A percentile compares a stretch with the other conserved stretches of the same genome.
These are phyloP conservation scores for Boletus subparvulus DNA, from an alignment of 768 basidiomycete genomes.

Conservation along the genomic window DNA sequence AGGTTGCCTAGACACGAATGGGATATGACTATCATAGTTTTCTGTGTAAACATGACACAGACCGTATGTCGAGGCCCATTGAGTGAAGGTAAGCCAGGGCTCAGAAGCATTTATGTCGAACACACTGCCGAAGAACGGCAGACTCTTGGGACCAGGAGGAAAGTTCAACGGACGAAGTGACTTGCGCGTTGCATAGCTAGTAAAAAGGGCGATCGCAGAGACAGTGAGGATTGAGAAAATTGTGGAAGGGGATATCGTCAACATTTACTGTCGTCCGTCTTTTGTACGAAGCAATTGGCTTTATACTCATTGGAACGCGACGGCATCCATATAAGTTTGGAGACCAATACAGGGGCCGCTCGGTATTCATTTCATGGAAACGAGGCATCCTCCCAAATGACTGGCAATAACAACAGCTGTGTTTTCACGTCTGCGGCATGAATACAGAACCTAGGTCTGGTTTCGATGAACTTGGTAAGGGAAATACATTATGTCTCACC, in stretches of 20 bases:
- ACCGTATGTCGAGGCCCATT: slow-evolving; percentile 31
- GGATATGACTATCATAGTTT: not conserved
- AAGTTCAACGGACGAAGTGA: not conserved
- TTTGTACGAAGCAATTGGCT: not conserved
- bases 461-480: not conserved
- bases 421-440: not conserved
- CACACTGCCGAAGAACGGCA: slow-evolving; percentile 31
- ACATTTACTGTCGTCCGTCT: not conserved
- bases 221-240: slow-evolving; percentile 6
- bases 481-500: not conserved
- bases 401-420: not conserved
- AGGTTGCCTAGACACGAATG: slow-evolving; percentile 28
- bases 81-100: slow-evolving; percentile 37
- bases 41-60: not conserved
- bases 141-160: slow-evolving; percentile 34
- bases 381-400: not conserved
- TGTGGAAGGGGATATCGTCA: slow-evolving; percentile 2
- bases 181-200: slow-evolving; percentile 13
- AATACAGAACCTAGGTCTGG: not conserved
- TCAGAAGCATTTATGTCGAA: slow-evolving; percentile 24
- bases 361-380: slow-evolving; percentile 8
- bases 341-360: slow-evolving; percentile 6
- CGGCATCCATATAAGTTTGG: not conserved
- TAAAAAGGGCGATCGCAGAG: slow-evolving; percentile 9
- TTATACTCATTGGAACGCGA: slow-evolving; percentile 16